Evolutionary conservation across 2,329 filamentous ascomycete species (phyloP), one percentile per base, ranked within the genome.

Genomic region (Scedosporium aurantiacum): DNA sequence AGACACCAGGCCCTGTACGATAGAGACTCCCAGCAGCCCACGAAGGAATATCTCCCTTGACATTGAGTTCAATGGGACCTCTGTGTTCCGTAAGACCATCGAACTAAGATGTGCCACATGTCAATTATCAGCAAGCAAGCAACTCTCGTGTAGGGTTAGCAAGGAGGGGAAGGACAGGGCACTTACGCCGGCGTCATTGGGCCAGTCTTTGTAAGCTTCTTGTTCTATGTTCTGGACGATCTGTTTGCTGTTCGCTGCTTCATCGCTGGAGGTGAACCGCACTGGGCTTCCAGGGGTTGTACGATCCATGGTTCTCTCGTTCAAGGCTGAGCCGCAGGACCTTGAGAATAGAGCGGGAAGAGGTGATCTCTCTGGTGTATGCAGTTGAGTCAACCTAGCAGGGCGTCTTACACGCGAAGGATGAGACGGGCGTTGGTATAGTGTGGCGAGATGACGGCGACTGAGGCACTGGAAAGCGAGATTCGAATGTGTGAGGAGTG

Each of bases 1-100:
- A 83, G 28, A 82, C 79, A 1, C 89, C 88, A 0, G 89, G 88
- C 0, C 90, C 90, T 0, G 87, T 91, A 25, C 90, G 82, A 71
- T 87, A 93, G 0, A 94, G 78, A 1, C 82, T 78, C 1, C 90
- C 90, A 2, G 87, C 84, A 3, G 84, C 84, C 77, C 88, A 92
- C 1, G 76, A 63, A 1, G 90, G 90, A 58, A 94, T 90, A 0
- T 71, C 71, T 10, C 90, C 90, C 43, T 76, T 78, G 4, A 93
- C 79, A 0, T 69, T 67, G 12, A 93, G 79, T 57, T 85, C 76
- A 3, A 91, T 74, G 0, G 89, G 87, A 0, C 81, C 80, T 3
- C 79, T 79, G 65, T 89, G 81, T 67, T 91, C 86, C 12, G 83
- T 82, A 50, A 87, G 76, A 18, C 79, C 82, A 62, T 89, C 82